Evolutionary conservation across 169 alveolate genomes (phyloP), one percentile per base, ranked within the genome.

Genomic region (Amoebophrya sp.): DNA sequence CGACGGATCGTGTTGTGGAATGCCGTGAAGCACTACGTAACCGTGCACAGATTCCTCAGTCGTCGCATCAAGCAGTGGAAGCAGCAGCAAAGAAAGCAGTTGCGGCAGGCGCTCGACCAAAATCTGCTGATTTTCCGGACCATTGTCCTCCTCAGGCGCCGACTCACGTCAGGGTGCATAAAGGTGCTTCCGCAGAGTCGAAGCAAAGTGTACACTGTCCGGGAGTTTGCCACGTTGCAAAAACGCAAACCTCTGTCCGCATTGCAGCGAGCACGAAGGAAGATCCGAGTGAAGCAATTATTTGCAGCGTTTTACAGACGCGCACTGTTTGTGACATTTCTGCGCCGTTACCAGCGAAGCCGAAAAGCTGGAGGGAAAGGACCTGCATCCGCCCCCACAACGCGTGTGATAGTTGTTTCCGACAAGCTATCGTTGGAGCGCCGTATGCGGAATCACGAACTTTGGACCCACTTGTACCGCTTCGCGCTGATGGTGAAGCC

Each of bases 401-500:
- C 7, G 18, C 29, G 66, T 47, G 66, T 7, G 18, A 18, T 18
- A 47, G 18, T 47, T n/a, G n/a, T n/a, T n/a, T n/a, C n/a, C n/a
- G n/a, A n/a, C n/a, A n/a, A n/a, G n/a, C n/a, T n/a, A n/a, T n/a
- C n/a, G n/a, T n/a, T 66, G 83, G 32, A 66, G 35, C 1, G 35
- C 32, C 12, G 32, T 2, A 7, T 66, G 35, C 35, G 35, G 32
- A 66, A 18, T 25, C 83, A 66, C 83, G 18, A 66, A 25, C 32
- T 12, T 25, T 25, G 1, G 38, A 66, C 0, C 32, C 83, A 66
- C 35, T 1, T 66, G 35, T 66, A 25, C 32, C 29, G 83, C 39
- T 66, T 66, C 83, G 83, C 83, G 35, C 32, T 66, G 38, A 18
- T 66, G 38, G 83, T 66, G 83, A 66, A 66, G 83, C 83, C 83